Evolutionary conservation across 2,329 filamentous ascomycete genomes (phyloP), one percentile per base, ranked within the genome.

Genomic region (Fusarium multiceps): DNA sequence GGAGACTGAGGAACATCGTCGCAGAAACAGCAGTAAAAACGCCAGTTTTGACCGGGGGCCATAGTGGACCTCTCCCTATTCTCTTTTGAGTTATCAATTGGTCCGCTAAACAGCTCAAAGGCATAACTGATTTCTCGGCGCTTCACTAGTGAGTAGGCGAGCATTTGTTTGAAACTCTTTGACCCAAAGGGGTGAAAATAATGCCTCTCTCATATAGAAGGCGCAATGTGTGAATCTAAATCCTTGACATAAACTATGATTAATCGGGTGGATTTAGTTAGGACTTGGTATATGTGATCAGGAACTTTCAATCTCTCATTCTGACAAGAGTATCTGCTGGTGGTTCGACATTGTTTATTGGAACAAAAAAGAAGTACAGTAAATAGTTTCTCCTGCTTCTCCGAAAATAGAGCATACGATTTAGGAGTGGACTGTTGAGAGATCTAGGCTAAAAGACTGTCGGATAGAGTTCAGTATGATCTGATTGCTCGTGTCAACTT

Each of bases 41-140:
- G 37, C 40, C 53, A 64, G 27, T 34, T 60, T 55, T 65, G 34
- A 23, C 43, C 54, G 40, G 46, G 56, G 53, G 18, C 27, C 20
- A 34, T 18, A 27, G 67, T 69, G 67, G 67, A 46, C 58, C 62
- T 63, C 28, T 53, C 16, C 30, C 25, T 25, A 41, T 23, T 21
- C 28, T 18, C 34, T 40, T 40, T 41, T 41, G 28, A 48, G 51
- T 43, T 41, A 60, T 65, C 59, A 70, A 71, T 70, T 70, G 68
- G 63, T 47, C 51, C 68, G 68, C 59, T 71, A 66, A 61, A 65
- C 59, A 47, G 37, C 62, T 55, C 42, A 55, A 37, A 49, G 47
- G n/a, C 37, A 28, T 34, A 27, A 21, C 42, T 41, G 48, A 14
- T 40, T 66, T 66, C 54, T 61, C 54, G 63, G 63, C 55, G 55